Conservation (phyloP, 805 yeast species). For the Sungouiella blattae region DNA sequence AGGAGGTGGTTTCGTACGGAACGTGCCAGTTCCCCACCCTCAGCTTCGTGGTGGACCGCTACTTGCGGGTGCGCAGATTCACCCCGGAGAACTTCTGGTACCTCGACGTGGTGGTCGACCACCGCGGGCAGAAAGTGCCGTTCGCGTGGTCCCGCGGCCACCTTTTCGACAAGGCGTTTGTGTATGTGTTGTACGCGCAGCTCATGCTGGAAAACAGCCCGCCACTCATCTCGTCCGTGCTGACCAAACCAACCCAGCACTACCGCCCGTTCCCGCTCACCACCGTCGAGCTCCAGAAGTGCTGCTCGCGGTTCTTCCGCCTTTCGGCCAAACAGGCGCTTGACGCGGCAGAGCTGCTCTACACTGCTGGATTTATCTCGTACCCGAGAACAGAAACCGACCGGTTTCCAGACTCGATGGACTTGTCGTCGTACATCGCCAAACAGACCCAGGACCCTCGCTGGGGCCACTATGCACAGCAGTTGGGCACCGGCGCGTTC, state of each 20-base stretch:
- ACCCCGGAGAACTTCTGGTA: slow-evolving; percentile 79
- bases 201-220: slow-evolving; percentile 50
- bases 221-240: slow-evolving; percentile 51
- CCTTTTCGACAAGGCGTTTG: slow-evolving; percentile 69
- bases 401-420: slow-evolving; percentile 72
- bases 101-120: slow-evolving; percentile 51
- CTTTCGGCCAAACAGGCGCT: slow-evolving; percentile 78
- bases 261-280: slow-evolving; percentile 89
- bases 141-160: slow-evolving; percentile 73
- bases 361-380: slow-evolving; percentile 81
- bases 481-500: slow-evolving; percentile 41
- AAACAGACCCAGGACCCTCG: slow-evolving; percentile 51
- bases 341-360: slow-evolving; percentile 75
- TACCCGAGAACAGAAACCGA: slow-evolving; percentile 99
- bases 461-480: slow-evolving; percentile 74
- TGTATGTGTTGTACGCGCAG: slow-evolving; percentile 57
- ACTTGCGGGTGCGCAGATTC: slow-evolving; percentile 68
- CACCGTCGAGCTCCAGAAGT: slow-evolving; percentile 88
- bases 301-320: slow-evolving; percentile 70
- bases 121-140: slow-evolving; percentile 34
- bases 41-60: slow-evolving; percentile 94
- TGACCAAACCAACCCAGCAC: slow-evolving; percentile 63
- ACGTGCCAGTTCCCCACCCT: slow-evolving; percentile 94
- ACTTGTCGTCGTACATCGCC: slow-evolving; percentile 56
- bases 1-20: slow-evolving; percentile 71